Percentiles rank a stretch among this genome's conserved stretches.
Evolutionary conservation across 257 asterid species (phyloP).

Genomic region (Solanum boliviense): DNA sequence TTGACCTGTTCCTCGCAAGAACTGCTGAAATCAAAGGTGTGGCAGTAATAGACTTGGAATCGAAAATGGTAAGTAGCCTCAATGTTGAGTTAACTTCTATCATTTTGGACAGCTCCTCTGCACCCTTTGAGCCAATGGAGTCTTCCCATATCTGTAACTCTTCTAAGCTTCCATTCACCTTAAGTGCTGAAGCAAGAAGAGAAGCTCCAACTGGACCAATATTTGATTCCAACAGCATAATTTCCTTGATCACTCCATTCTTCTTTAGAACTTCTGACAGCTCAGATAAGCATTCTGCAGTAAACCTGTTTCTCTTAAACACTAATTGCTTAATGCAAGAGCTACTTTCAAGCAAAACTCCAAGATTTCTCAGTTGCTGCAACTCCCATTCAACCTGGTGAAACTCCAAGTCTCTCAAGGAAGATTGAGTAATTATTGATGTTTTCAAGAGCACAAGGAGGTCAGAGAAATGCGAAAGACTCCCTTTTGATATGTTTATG

Average conservation of each 20-base stretch:
- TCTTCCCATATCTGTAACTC: conserved; percentile 77
- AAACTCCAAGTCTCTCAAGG: conserved; percentile 49
- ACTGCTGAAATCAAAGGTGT: conserved; percentile 72
- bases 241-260: conserved; percentile 33
- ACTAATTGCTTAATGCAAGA: conserved; percentile 25
- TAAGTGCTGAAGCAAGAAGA: conserved; percentile 46
- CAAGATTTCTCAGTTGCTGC: conserved; percentile 27
- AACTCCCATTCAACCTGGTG: conserved; percentile 53
- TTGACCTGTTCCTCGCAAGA: conserved; percentile 59
- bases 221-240: conserved; percentile 49
- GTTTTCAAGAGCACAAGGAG: conserved; percentile 32
- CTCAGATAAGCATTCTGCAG: conserved; percentile 35
- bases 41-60: conserved; percentile 34
- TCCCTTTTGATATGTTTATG: conserved; percentile 27
- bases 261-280: conserved; percentile 29
- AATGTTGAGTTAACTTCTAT: conserved; percentile 76
- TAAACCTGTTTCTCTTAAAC: conserved; percentile 46
- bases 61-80: conserved; percentile 44
- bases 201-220: conserved; percentile 58
- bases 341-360: conserved; percentile 21
- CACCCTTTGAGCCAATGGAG: conserved; percentile 64
- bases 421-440: neutral
- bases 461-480: conserved; percentile 21
- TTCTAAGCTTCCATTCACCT: conserved; percentile 38
- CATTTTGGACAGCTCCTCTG: conserved; percentile 78